These are phyloP conservation scores for Hortiboletus flavorubellus DNA, from an alignment of 768 basidiomycete species.

Conservation along the genomic window DNA sequence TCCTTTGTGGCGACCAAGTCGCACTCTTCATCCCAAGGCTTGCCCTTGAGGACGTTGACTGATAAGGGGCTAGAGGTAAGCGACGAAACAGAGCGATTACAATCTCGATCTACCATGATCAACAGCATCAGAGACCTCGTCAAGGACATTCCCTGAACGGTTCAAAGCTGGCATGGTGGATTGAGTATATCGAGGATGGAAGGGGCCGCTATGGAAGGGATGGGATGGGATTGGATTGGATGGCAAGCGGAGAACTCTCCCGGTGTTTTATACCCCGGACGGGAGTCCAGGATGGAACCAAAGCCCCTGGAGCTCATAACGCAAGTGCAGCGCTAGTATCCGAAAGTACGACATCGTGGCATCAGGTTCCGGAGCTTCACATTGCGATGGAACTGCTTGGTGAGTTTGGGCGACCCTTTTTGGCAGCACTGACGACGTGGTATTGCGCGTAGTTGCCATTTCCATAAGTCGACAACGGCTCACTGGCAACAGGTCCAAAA, in stretches of 20 bases:
- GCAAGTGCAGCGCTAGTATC: constrained; percentile 10
- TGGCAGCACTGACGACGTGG: constrained; percentile 15
- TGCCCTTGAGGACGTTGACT: constrained; percentile 72
- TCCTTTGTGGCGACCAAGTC: constrained; percentile 58
- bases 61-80: not conserved
- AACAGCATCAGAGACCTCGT: constrained; percentile 45
- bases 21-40: constrained; percentile 54
- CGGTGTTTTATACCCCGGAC: constrained; percentile 17
- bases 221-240: not conserved
- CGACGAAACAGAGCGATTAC: not conserved
- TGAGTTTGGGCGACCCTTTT: constrained; percentile 11
- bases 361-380: constrained; percentile 17
- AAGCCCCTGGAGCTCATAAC: constrained; percentile 7
- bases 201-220: not conserved
- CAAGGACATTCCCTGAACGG: constrained; percentile 34
- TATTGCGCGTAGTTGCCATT: constrained; percentile 11
- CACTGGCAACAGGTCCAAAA: constrained; percentile 3
- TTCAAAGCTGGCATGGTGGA: constrained; percentile 26
- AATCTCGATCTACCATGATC: constrained; percentile 40
- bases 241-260: constrained; percentile 3
- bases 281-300: constrained; percentile 3
- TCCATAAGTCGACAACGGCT: constrained; percentile 2
- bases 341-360: constrained; percentile 15
- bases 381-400: constrained; percentile 13
- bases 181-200: not conserved